A percentile compares a stretch with the other conserved stretches of the same genome.
Evolutionary conservation across 345 rosid genomes (phyloP).

Genomic region (Eucalyptus paniculata): DNA sequence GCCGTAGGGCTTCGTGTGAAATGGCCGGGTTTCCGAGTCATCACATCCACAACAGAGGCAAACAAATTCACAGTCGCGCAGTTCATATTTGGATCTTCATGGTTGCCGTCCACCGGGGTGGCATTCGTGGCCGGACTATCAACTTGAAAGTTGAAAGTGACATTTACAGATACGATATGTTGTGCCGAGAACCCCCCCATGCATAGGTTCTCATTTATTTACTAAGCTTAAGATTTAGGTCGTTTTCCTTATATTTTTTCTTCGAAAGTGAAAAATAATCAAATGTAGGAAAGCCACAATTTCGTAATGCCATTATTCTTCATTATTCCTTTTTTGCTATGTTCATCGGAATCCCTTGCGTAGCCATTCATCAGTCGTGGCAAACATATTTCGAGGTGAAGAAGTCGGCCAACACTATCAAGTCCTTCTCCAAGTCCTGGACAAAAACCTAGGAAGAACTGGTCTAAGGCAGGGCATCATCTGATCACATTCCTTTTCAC

Average conservation of each 20-base stretch:
- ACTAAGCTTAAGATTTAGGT: neutral
- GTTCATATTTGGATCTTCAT: constrained; percentile 8
- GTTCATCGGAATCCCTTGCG: neutral
- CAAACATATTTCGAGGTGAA: neutral
- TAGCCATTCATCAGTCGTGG: neutral
- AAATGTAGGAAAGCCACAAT: neutral
- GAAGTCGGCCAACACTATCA: neutral
- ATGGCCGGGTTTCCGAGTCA: constrained; percentile 14
- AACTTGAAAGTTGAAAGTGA: constrained; percentile 22
- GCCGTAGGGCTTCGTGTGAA: neutral
- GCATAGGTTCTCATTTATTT: neutral
- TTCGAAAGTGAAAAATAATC: neutral
- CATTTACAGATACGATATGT: neutral
- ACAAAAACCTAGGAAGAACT: neutral
- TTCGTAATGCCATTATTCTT: neutral
- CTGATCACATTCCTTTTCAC: neutral
- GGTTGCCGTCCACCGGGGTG: constrained; percentile 18
- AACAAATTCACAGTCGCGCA: constrained; percentile 2
- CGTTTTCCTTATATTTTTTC: neutral
- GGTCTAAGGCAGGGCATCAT: neutral
- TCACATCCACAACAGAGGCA: constrained; percentile 1
- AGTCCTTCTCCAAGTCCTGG: neutral
- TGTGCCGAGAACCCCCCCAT: neutral
- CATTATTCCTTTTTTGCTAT: neutral
- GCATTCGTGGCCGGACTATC: constrained; percentile 25